Evolutionary conservation across 495 filamentous ascomycete genomes (phyloP).

Genomic region (Cercophora scortea): DNA sequence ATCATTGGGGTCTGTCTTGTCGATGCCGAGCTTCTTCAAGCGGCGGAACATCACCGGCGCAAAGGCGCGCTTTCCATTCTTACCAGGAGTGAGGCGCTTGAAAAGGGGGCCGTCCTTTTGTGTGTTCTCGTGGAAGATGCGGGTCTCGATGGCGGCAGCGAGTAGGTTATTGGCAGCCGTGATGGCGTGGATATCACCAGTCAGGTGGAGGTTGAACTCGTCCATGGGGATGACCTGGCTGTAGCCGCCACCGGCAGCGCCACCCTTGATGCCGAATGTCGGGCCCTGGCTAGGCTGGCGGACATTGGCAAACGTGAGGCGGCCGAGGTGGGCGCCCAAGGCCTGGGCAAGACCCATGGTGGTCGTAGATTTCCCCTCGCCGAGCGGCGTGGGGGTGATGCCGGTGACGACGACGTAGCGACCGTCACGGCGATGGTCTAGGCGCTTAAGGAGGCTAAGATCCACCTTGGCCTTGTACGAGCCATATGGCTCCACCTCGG

Average conservation of each 20-base stretch:
- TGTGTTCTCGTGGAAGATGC: slow-evolving; percentile 94
- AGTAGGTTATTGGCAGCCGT: slow-evolving; percentile 96
- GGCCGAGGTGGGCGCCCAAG: slow-evolving; percentile 79
- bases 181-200: slow-evolving; percentile 96
- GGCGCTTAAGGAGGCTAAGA: slow-evolving; percentile 68
- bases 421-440: slow-evolving; percentile 80
- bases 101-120: slow-evolving; percentile 89
- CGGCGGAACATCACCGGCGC: slow-evolving; percentile 84
- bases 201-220: slow-evolving; percentile 96
- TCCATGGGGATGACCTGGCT: slow-evolving; percentile 99
- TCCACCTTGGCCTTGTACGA: slow-evolving; percentile 93
- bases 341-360: slow-evolving; percentile 93
- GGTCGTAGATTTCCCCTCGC: slow-evolving; percentile 98
- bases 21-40: slow-evolving; percentile 88
- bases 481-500: slow-evolving; percentile 91
- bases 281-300: slow-evolving; percentile 95
- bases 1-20: slow-evolving; percentile 86
- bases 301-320: slow-evolving; percentile 90
- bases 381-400: slow-evolving; percentile 95
- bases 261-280: slow-evolving; percentile 98
- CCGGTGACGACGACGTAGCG: slow-evolving; percentile 87
- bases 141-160: slow-evolving; percentile 95
- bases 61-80: slow-evolving; percentile 85
- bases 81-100: slow-evolving; percentile 77
- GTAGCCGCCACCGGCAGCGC: slow-evolving; percentile 93